Percentiles rank a stretch among this genome's conserved stretches.
These are phyloP conservation scores for Pseudopithomyces chartarum DNA, from an alignment of 2,329 filamentous ascomycete species.

Conservation along the genomic window DNA sequence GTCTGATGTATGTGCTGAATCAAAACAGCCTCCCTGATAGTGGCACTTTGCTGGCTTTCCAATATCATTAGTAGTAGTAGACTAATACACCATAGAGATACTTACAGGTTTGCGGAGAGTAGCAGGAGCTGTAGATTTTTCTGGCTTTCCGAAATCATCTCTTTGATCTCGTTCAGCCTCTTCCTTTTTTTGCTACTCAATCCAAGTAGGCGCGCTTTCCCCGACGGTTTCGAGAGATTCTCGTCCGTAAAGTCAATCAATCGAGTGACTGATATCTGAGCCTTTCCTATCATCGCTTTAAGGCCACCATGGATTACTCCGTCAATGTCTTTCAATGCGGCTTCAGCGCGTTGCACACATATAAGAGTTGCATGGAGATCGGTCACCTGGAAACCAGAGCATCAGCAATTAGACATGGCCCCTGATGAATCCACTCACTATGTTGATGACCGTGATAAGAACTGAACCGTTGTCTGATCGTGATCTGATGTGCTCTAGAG, in stretches of 20 bases:
- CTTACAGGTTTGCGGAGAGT: constrained; percentile 4
- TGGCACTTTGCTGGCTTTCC: background rate
- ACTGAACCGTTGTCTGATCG: background rate
- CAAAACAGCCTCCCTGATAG: background rate
- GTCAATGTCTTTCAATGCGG: background rate
- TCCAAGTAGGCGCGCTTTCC: background rate
- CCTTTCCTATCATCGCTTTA: background rate
- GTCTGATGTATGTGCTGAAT: background rate
- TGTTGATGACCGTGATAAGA: constrained; percentile 3
- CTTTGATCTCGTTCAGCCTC: background rate
- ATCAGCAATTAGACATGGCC: background rate
- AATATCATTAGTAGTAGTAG: background rate
- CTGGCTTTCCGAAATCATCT: background rate
- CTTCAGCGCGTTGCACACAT: background rate
- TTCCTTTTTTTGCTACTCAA: constrained; percentile 2
- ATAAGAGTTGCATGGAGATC: constrained; percentile 6
- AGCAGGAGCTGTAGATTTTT: constrained; percentile 2
- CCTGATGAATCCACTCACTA: background rate
- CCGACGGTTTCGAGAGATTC: background rate
- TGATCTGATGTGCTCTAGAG: background rate
- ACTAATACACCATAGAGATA: background rate
- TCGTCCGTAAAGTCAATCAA: constrained; percentile 1
- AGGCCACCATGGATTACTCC: background rate
- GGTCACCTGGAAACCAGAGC: background rate
- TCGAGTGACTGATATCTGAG: background rate